Percentiles rank a stretch among this genome's conserved stretches.
Conservation (phyloP, 73 alveolate genomes). For the Paramecium sexaurelia region DNA sequence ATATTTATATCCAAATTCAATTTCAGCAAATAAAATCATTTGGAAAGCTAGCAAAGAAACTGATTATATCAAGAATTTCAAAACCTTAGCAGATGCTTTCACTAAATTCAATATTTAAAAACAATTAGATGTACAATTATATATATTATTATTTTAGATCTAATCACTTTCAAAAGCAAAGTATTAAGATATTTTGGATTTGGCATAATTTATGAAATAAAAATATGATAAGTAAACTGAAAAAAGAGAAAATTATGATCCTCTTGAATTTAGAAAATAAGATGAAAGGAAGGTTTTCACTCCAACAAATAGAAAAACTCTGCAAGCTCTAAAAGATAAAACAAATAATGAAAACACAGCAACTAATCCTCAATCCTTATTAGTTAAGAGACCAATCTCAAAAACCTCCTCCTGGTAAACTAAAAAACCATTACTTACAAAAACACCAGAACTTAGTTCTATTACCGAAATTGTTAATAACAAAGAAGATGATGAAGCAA, state of each 20-base stretch:
- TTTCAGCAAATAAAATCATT: background rate
- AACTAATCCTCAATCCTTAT: background rate
- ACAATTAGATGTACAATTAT: slow-evolving; percentile 2
- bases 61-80: background rate
- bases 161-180: background rate
- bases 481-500: slow-evolving; percentile 26
- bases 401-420: background rate
- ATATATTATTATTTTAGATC: background rate
- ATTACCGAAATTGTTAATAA: background rate
- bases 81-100: background rate
- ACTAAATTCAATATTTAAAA: background rate
- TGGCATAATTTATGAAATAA: background rate
- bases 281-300: background rate
- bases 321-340: background rate
- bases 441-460: background rate
- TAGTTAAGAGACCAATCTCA: background rate
- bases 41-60: background rate
- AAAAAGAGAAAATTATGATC: background rate
- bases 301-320: background rate
- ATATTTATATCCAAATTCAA: slow-evolving; percentile 16
- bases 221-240: background rate
- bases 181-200: background rate
- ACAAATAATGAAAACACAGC: background rate
- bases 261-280: background rate
- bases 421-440: background rate